Evolutionary conservation across 352 stramenopile species (phyloP).

Genomic region (Globisporangium ultimum): DNA sequence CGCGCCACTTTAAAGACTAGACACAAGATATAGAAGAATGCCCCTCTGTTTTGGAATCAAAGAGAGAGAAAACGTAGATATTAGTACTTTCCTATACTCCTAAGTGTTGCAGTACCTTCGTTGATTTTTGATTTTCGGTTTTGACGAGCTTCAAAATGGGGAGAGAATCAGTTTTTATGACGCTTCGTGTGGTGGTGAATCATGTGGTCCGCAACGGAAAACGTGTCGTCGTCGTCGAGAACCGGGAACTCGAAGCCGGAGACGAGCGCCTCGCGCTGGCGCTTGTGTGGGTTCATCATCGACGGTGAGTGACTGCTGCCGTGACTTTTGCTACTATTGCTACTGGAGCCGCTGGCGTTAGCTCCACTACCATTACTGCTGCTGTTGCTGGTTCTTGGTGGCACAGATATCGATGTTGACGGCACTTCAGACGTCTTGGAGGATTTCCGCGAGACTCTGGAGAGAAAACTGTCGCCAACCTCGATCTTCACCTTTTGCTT

Average conservation of each 20-base stretch:
- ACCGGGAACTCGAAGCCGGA: constrained; percentile 33
- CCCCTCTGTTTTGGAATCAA: background rate
- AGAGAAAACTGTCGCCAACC: constrained; percentile 31
- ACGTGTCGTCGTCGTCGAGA: constrained; percentile 27
- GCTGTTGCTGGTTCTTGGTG: constrained; percentile 4
- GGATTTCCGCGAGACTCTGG: constrained; percentile 36
- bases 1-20: constrained; percentile 65
- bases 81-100: background rate
- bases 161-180: constrained; percentile 25
- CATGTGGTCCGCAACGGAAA: constrained; percentile 17
- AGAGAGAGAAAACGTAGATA: constrained; percentile 9
- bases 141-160: too few relatives aligned
- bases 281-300: constrained; percentile 40
- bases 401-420: background rate
- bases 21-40: too few relatives aligned
- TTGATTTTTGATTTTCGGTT: too few relatives aligned
- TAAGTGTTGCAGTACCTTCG: too few relatives aligned
- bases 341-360: constrained; percentile 14
- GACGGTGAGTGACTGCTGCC: constrained; percentile 8
- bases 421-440: constrained; percentile 1
- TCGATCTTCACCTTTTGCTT: constrained; percentile 51
- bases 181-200: constrained; percentile 44
- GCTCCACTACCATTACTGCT: constrained; percentile 2
- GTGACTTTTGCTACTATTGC: constrained; percentile 13
- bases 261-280: constrained; percentile 33